Base-by-base conservation (phyloP, 108 stramenopile species). In the Skeletonema tropicum region DNA sequence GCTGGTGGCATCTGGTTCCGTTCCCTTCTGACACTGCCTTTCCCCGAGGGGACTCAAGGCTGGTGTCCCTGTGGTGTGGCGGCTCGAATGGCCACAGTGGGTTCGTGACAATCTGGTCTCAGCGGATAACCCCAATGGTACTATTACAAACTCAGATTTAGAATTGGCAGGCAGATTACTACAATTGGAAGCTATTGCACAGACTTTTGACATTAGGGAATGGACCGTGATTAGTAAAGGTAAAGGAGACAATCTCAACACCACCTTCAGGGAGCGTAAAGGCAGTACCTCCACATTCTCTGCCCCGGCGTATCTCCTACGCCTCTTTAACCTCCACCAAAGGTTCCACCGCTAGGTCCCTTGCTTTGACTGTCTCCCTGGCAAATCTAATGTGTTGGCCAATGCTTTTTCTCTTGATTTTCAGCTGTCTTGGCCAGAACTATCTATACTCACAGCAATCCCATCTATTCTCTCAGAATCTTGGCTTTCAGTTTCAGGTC, bases 201-300 rank as follows among this genome's bases (percentile, higher is more conserved):
- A 68, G 3, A 17, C 39, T 17, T 68, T 57, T 57, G 76, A 85
- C 36, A 25, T 82, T 21, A 60, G 75, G 2, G 75, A 85, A 60
- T 71, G 62, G 31, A 82, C 83, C 5, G 32, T 64, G 23, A 58
- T 68, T 1, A 73, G 41, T 21, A 46, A 60, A 15, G 70, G 57
- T n/a, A n/a, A n/a, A n/a, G n/a, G n/a, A n/a, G 82, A 86, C 73
- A 80, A 85, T 63, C 84, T 63, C n/a, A 52, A 74, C n/a, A 75
- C 80, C 6, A 63, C 76, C 6, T 75, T 36, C 41, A 85, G 82
- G 75, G 62, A 80, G 33, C 66, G 74, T 8, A 77, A 77, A 62
- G 86, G 85, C 5, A 67, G 67, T 35, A 70, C 74, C 26, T 74
- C 82, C 23, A 73, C 85, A 6, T 32, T 41, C 30, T 46, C 68